phyloP scores from a whole-genome alignment of 2,329 filamentous ascomycete genomes.

The Mycogone perniciosa region DNA sequence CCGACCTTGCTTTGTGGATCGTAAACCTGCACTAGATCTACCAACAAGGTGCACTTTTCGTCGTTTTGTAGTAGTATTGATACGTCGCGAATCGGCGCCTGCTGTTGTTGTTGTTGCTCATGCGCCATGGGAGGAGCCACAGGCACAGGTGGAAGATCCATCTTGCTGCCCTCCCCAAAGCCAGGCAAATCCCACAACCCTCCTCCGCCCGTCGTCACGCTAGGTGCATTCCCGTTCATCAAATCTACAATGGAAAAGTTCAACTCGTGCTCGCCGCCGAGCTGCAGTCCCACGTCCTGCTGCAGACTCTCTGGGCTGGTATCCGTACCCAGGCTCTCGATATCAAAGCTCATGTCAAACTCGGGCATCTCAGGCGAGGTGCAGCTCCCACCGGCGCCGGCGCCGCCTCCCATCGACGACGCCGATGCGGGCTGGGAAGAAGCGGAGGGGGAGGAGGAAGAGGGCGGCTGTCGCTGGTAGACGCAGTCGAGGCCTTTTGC shows the following conservation, averaged over 20 bases:
- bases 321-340: slow-evolving; percentile 25
- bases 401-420: neutral
- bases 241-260: slow-evolving; percentile 33
- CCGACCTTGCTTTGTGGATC: slow-evolving; percentile 31
- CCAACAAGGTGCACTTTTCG: slow-evolving; percentile 16
- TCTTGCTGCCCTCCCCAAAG: slow-evolving; percentile 22
- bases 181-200: slow-evolving; percentile 9
- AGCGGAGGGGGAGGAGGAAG: neutral
- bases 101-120: slow-evolving; percentile 2
- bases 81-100: slow-evolving; percentile 25
- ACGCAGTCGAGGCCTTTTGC: slow-evolving; percentile 37
- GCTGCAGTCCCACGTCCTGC: slow-evolving; percentile 16
- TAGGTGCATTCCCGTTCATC: slow-evolving; percentile 16
- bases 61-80: slow-evolving; percentile 21
- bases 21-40: slow-evolving; percentile 30
- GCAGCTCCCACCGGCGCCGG: slow-evolving; percentile 15
- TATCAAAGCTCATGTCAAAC: slow-evolving; percentile 33
- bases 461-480: slow-evolving; percentile 32
- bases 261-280: slow-evolving; percentile 20
- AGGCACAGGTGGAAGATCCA: slow-evolving; percentile 26
- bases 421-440: neutral
- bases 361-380: slow-evolving; percentile 20
- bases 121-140: slow-evolving; percentile 14
- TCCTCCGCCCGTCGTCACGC: neutral
- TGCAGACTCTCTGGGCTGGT: slow-evolving; percentile 28